These are phyloP conservation scores for Kluyveromyces dobzhanskii DNA, from an alignment of 805 yeast species.

Conservation along the genomic window DNA sequence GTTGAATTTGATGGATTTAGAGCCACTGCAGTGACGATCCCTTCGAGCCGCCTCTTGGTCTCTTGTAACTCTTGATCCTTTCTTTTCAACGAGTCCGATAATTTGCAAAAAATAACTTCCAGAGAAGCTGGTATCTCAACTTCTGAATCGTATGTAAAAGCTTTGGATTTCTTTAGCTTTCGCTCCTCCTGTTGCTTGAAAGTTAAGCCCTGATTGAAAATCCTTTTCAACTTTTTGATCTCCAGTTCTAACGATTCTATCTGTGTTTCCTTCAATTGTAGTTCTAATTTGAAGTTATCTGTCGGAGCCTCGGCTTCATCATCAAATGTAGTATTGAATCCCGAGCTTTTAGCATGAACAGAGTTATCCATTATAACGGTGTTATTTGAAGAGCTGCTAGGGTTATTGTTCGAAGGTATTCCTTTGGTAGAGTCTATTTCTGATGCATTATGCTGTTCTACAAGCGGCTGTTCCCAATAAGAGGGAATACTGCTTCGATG, in stretches of 20 bases:
- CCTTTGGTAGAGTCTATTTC: neutral
- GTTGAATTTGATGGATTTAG: conserved; percentile 39
- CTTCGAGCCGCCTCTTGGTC: conserved; percentile 55
- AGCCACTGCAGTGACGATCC: conserved; percentile 47
- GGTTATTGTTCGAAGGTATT: neutral
- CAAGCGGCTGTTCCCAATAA: conserved; percentile 1
- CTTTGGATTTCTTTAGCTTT: conserved; percentile 5
- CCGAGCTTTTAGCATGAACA: conserved; percentile 6
- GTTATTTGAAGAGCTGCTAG: conserved; percentile 3
- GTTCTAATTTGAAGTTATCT: conserved; percentile 40
- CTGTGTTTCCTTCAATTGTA: conserved; percentile 47
- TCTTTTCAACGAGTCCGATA: conserved; percentile 40
- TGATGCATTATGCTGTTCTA: neutral
- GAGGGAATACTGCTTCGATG: conserved; percentile 1
- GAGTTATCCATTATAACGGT: conserved; percentile 7
- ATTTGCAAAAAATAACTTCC: conserved; percentile 40
- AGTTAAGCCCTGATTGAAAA: conserved; percentile 30
- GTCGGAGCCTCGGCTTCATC: conserved; percentile 15
- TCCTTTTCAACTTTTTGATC: conserved; percentile 29
- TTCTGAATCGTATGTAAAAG: conserved; percentile 7
- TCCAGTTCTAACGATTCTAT: conserved; percentile 40
- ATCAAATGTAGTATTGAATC: conserved; percentile 8
- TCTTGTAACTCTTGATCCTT: conserved; percentile 47
- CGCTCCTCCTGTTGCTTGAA: conserved; percentile 30
- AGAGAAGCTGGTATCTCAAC: conserved; percentile 36